Percentiles rank a stretch among this genome's conserved stretches.
These are phyloP conservation scores for Yarrowia porcina DNA, from an alignment of 805 yeast genomes.

Conservation along the genomic window DNA sequence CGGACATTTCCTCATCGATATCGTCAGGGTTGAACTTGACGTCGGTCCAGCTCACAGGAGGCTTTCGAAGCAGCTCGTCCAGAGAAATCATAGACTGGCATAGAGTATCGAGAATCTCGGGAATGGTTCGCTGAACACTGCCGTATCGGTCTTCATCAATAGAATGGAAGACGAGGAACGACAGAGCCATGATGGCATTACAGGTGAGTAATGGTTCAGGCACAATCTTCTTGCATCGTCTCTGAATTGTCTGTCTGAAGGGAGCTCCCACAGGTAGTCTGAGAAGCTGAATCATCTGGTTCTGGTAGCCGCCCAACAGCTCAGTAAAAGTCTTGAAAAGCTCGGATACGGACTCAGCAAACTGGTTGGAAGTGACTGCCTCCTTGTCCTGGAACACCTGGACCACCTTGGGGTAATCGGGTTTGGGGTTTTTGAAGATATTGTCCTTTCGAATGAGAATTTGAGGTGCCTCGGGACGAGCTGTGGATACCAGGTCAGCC, in stretches of 20 bases:
- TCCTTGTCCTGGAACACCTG: slow-evolving; percentile 20
- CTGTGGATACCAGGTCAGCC: background rate
- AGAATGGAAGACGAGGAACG: slow-evolving; percentile 37
- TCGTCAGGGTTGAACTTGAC: slow-evolving; percentile 28
- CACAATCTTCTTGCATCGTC: slow-evolving; percentile 32
- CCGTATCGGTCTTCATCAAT: slow-evolving; percentile 42
- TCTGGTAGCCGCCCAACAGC: slow-evolving; percentile 23
- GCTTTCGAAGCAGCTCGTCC: slow-evolving; percentile 32
- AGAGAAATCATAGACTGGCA: slow-evolving; percentile 33
- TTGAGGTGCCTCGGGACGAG: slow-evolving; percentile 15
- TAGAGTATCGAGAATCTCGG: slow-evolving; percentile 34
- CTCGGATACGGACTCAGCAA: background rate
- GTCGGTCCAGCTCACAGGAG: slow-evolving; percentile 39
- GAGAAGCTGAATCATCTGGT: slow-evolving; percentile 29
- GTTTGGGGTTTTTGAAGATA: slow-evolving; percentile 16
- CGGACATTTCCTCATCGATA: slow-evolving; percentile 13
- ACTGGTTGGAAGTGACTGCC: slow-evolving; percentile 2
- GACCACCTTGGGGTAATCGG: slow-evolving; percentile 1
- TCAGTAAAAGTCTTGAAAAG: background rate
- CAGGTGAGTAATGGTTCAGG: slow-evolving; percentile 34
- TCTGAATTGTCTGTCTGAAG: slow-evolving; percentile 38
- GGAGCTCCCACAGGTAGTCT: slow-evolving; percentile 35
- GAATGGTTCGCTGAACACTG: slow-evolving; percentile 43
- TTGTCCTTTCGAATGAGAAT: background rate
- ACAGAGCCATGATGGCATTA: slow-evolving; percentile 37